Evolutionary conservation across 371 early-diverging fungal genomes (phyloP).

Genomic region (Basidiobolus meristosporus): DNA sequence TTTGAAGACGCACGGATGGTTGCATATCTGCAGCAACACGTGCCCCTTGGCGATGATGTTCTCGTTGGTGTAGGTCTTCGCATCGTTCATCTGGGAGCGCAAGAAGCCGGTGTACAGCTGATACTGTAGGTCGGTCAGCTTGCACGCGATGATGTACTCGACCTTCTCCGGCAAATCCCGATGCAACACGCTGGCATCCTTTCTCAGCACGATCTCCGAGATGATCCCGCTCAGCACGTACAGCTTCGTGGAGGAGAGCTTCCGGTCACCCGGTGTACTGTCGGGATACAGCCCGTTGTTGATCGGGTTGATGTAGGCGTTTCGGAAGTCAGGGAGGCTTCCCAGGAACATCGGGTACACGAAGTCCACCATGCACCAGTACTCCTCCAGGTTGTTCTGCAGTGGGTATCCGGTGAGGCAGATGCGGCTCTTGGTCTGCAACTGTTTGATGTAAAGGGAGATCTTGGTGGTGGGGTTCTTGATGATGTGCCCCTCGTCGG

Average conservation of each 20-base stretch:
- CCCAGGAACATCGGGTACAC: constrained; percentile 41
- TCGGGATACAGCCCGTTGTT: constrained; percentile 37
- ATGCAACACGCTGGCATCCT: constrained; percentile 21
- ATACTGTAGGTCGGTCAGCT: constrained; percentile 27
- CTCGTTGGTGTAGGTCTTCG: too few relatives aligned
- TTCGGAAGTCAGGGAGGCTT: constrained; percentile 21
- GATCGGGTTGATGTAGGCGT: constrained; percentile 42
- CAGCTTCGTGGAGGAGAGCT: too few relatives aligned
- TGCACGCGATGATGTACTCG: constrained; percentile 47
- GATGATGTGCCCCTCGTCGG: constrained; percentile 77
- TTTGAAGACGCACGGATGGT: too few relatives aligned
- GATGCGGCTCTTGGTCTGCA: constrained; percentile 37
- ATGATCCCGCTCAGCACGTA: too few relatives aligned
- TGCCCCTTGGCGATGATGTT: too few relatives aligned
- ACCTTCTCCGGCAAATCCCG: constrained; percentile 37
- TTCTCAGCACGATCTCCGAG: constrained; percentile 6
- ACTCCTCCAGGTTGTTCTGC: constrained; percentile 60
- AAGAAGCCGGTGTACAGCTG: constrained; percentile 24
- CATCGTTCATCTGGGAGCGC: too few relatives aligned
- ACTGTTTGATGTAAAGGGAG: constrained; percentile 8
- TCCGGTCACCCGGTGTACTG: constrained; percentile 18
- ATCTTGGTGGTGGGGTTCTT: constrained; percentile 20
- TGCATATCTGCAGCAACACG: too few relatives aligned
- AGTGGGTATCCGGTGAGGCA: constrained; percentile 78
- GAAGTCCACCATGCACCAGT: constrained; percentile 56